Evolutionary conservation across 1,284 basidiomycete genomes (phyloP).

Genomic region (Macrocybe sp.): DNA sequence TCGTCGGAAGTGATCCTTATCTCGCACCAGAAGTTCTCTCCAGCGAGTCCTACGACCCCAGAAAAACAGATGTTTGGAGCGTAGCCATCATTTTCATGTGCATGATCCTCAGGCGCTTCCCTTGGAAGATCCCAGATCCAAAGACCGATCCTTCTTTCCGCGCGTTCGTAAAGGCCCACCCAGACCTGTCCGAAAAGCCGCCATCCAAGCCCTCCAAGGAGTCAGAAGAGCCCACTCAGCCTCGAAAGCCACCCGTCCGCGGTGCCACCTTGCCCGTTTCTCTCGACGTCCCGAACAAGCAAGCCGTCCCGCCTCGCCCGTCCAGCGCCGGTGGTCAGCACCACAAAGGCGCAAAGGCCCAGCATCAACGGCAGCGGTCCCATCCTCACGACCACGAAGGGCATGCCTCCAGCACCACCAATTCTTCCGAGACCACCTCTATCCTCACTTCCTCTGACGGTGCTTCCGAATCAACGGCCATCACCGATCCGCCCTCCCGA

Average conservation of each 20-base stretch:
- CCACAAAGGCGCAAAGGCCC: slow-evolving; percentile 5
- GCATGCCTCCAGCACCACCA: slow-evolving; percentile 25
- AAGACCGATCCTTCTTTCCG: slow-evolving; percentile 92
- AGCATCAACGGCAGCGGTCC: background rate
- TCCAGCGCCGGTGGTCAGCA: slow-evolving; percentile 25
- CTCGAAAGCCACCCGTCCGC: slow-evolving; percentile 20
- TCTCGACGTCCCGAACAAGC: slow-evolving; percentile 14
- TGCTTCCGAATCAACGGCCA: slow-evolving; percentile 36
- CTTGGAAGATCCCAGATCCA: slow-evolving; percentile 97
- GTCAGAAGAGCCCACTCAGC: slow-evolving; percentile 11
- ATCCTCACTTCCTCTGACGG: slow-evolving; percentile 32
- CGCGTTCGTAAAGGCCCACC: slow-evolving; percentile 90
- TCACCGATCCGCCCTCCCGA: slow-evolving; percentile 42
- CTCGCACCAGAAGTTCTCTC: slow-evolving; percentile 94
- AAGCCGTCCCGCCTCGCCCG: slow-evolving; percentile 24
- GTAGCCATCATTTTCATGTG: slow-evolving; percentile 99
- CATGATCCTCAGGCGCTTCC: slow-evolving; percentile 97
- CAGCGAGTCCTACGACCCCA: slow-evolving; percentile 82
- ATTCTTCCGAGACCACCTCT: slow-evolving; percentile 37
- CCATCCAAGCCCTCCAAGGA: slow-evolving; percentile 22
- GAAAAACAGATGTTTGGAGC: slow-evolving; percentile 98
- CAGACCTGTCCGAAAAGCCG: slow-evolving; percentile 70
- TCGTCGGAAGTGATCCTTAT: slow-evolving; percentile 98
- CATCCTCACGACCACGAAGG: slow-evolving; percentile 10
- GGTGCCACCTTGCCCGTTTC: slow-evolving; percentile 28